These are phyloP conservation scores for Wallacemonas rigidus DNA, from an alignment of 208 protist species.

Conservation along the genomic window DNA sequence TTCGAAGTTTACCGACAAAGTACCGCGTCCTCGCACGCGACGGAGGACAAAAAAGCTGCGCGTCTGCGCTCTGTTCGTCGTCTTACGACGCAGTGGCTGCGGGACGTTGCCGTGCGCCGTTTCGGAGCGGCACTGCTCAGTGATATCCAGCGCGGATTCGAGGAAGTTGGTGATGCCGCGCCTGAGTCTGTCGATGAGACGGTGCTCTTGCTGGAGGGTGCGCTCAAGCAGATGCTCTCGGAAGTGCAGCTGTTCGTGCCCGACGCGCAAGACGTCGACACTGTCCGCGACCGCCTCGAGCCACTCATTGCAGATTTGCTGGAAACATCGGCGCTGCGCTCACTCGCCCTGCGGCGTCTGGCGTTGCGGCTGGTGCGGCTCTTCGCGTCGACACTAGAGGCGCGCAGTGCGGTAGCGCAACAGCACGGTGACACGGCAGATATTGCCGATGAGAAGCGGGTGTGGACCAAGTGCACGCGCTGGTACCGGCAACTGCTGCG, in stretches of 20 bases:
- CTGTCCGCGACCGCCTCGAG: conserved; percentile 3
- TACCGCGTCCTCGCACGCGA: conserved; percentile 4
- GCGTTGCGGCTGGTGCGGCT: background rate
- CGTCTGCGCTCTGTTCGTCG: conserved; percentile 14
- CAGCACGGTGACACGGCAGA: background rate
- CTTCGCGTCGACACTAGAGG: background rate
- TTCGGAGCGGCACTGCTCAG: conserved; percentile 40
- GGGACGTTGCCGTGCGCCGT: conserved; percentile 7
- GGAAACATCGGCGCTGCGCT: background rate
- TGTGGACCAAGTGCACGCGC: background rate
- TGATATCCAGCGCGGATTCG: conserved; percentile 22
- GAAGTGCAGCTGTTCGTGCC: conserved; percentile 9
- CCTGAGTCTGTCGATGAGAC: conserved; percentile 14
- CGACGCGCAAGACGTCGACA: background rate
- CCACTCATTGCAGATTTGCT: conserved; percentile 3
- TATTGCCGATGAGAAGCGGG: background rate
- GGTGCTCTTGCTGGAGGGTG: conserved; percentile 28
- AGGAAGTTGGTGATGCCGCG: conserved; percentile 18
- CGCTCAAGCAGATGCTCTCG: conserved; percentile 35
- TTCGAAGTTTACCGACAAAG: conserved; percentile 18
- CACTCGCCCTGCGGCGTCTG: background rate
- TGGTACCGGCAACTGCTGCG: conserved; percentile 5
- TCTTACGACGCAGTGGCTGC: conserved; percentile 28
- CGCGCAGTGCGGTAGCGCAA: background rate
- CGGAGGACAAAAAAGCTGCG: conserved; percentile 24